These are phyloP conservation scores for Purpureocillium takamizusanense DNA, from an alignment of 2,329 filamentous ascomycete species.

Conservation along the genomic window DNA sequence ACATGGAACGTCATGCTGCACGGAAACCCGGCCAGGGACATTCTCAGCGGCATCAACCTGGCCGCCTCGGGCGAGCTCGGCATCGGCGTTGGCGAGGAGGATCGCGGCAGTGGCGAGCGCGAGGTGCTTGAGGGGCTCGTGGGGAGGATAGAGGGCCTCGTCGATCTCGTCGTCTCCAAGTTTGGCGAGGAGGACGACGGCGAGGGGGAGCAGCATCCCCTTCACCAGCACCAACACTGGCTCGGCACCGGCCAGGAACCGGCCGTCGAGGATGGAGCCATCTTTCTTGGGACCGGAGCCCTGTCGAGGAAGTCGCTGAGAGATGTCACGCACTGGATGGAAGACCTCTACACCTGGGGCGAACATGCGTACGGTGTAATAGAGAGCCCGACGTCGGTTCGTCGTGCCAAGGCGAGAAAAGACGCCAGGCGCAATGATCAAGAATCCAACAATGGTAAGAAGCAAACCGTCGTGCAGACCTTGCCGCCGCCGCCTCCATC, in stretches of 20 bases:
- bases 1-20: slow-evolving; percentile 87
- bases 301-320: slow-evolving; percentile 63
- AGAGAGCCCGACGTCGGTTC: slow-evolving; percentile 64
- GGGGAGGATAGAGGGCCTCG: slow-evolving; percentile 67
- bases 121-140: slow-evolving; percentile 89
- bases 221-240: slow-evolving; percentile 41
- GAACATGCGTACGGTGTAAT: slow-evolving; percentile 76
- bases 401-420: slow-evolving; percentile 36
- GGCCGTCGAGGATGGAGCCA: slow-evolving; percentile 66
- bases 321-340: slow-evolving; percentile 76
- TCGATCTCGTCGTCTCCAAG: slow-evolving; percentile 80
- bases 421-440: slow-evolving; percentile 7
- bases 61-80: slow-evolving; percentile 86
- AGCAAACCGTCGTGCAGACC: background rate
- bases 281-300: slow-evolving; percentile 75
- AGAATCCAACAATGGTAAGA: background rate
- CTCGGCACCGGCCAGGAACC: slow-evolving; percentile 63
- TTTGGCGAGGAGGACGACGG: slow-evolving; percentile 52
- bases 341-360: slow-evolving; percentile 77
- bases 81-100: slow-evolving; percentile 90
- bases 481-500: too few species aligned
- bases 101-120: slow-evolving; percentile 85
- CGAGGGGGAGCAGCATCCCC: slow-evolving; percentile 12
- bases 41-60: slow-evolving; percentile 79
- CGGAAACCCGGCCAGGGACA: slow-evolving; percentile 72